phyloP scores from a whole-genome alignment of 805 yeast species.

The Wickerhamiella siamensis region DNA sequence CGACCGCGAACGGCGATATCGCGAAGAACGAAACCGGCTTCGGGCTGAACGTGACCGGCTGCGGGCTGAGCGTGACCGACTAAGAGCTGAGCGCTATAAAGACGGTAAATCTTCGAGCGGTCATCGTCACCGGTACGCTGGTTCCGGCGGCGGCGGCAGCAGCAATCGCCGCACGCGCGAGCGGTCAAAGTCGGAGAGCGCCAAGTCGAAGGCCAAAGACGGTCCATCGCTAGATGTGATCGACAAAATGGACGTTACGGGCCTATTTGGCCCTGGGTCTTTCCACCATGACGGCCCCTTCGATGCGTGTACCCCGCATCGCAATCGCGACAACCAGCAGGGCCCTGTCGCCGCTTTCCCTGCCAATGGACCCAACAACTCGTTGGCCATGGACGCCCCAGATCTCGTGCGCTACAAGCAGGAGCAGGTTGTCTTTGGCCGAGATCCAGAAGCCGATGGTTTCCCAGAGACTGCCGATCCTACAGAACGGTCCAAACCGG shows the following conservation, averaged over 20 bases:
- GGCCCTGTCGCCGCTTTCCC: constrained; percentile 97
- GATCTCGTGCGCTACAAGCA: constrained; percentile 26
- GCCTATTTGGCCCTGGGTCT: constrained; percentile 78
- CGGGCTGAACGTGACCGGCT: constrained; percentile 2
- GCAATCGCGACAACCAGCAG: constrained; percentile 53
- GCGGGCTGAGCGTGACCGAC: constrained; percentile 2
- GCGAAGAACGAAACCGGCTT: constrained; percentile 4
- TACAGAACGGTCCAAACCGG: constrained; percentile 46
- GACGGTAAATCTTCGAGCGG: constrained; percentile 1
- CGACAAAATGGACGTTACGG: constrained; percentile 91
- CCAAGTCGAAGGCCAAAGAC: constrained; percentile 25
- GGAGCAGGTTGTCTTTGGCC: constrained; percentile 68
- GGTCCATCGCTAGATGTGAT: constrained; percentile 72
- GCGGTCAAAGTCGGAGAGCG: constrained; percentile 16
- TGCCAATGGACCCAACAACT: constrained; percentile 82
- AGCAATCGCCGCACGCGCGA: constrained; percentile 2
- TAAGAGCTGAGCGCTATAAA: constrained; percentile 1
- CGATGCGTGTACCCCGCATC: constrained; percentile 95
- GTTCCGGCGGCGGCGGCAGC: background rate
- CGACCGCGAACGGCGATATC: constrained; percentile 14
- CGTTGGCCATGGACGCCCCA: constrained; percentile 56
- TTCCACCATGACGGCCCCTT: constrained; percentile 99
- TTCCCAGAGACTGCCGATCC: constrained; percentile 42
- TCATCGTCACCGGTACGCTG: background rate
- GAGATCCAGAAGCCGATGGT: constrained; percentile 17